phyloP scores from a whole-genome alignment of 1,284 basidiomycete species.

The Caloboletus inedulis region DNA sequence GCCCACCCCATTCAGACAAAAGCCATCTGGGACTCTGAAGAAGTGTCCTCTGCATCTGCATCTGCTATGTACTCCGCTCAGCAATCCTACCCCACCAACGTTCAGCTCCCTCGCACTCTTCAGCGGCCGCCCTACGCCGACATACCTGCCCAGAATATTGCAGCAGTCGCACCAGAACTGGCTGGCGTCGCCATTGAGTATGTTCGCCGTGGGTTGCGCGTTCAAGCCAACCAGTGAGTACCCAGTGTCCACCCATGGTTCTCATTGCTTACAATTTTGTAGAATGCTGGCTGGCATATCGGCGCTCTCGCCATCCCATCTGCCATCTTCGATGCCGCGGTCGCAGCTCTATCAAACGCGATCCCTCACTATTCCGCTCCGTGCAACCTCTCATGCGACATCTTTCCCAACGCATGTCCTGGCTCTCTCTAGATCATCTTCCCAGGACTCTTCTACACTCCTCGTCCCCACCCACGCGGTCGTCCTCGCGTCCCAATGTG shows the following conservation, averaged over 20 bases:
- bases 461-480: constrained; percentile 57
- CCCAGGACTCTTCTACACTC: constrained; percentile 35
- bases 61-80: constrained; percentile 29
- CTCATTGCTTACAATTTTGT: constrained; percentile 6
- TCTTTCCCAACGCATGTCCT: constrained; percentile 58
- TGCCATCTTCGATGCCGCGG: constrained; percentile 47
- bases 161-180: constrained; percentile 54
- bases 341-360: constrained; percentile 45
- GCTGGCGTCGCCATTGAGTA: constrained; percentile 57
- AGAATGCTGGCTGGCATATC: constrained; percentile 54
- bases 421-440: constrained; percentile 45
- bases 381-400: constrained; percentile 31
- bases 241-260: constrained; percentile 3
- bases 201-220: constrained; percentile 49
- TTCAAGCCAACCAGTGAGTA: constrained; percentile 50
- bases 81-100: constrained; percentile 33
- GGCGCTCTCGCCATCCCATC: constrained; percentile 45
- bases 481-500: constrained; percentile 57
- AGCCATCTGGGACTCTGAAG: constrained; percentile 36
- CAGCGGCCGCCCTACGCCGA: constrained; percentile 52
- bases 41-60: constrained; percentile 19
- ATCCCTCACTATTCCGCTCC: constrained; percentile 44
- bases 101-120: constrained; percentile 59
- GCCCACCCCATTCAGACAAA: constrained; percentile 36
- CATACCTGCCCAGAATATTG: constrained; percentile 49